Evolutionary conservation across 768 basidiomycete genomes (phyloP).

Genomic region (Piloderma croceum): DNA sequence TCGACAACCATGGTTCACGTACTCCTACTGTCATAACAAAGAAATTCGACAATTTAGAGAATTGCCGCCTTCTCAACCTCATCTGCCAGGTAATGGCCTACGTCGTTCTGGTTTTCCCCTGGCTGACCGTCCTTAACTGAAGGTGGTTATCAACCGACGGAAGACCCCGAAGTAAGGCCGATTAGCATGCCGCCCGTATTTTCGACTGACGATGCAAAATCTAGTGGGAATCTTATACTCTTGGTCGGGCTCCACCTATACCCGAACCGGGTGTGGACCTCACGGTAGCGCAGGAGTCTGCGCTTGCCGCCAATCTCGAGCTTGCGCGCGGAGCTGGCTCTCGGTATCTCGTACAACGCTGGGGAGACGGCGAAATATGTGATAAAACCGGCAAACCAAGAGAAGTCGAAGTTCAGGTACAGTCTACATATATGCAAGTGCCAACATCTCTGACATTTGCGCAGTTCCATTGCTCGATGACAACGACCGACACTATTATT

Average conservation of each 20-base stretch:
- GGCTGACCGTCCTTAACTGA: conserved; percentile 21
- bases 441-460: conserved; percentile 1
- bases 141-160: conserved; percentile 75
- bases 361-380: conserved; percentile 88
- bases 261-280: conserved; percentile 60
- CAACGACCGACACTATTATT: conserved; percentile 83
- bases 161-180: conserved; percentile 72
- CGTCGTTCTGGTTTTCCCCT: conserved; percentile 23
- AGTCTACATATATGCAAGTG: too few species aligned
- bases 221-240: conserved; percentile 74
- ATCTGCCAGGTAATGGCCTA: conserved; percentile 52
- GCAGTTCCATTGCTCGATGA: conserved; percentile 95
- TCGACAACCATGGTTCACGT: conserved; percentile 94
- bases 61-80: conserved; percentile 55
- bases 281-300: conserved; percentile 58
- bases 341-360: conserved; percentile 87
- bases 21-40: conserved; percentile 91
- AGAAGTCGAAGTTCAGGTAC: conserved; percentile 92
- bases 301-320: conserved; percentile 65
- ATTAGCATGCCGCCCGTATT: conserved; percentile 17
- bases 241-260: conserved; percentile 61
- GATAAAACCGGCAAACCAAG: conserved; percentile 86
- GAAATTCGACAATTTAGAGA: conserved; percentile 97
- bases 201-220: conserved; percentile 17
- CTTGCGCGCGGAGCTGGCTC: conserved; percentile 76